Evolutionary conservation across 2,329 filamentous ascomycete species (phyloP).

Genomic region (Fusarium sororula): DNA sequence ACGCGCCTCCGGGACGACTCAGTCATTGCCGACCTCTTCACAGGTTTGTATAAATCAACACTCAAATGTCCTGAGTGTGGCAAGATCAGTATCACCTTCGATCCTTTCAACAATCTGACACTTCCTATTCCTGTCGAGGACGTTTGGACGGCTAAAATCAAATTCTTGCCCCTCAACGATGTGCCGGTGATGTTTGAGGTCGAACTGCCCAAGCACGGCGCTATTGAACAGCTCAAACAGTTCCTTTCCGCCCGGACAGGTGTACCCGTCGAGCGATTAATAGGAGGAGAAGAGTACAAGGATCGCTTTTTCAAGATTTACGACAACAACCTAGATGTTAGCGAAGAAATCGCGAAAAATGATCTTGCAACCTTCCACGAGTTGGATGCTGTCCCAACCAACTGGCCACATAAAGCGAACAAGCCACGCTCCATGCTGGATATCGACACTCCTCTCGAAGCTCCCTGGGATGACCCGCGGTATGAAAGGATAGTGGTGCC

Average conservation of each 20-base stretch:
- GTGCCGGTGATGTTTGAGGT: conserved; percentile 76
- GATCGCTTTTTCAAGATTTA: conserved; percentile 89
- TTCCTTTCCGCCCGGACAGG: conserved; percentile 74
- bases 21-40: conserved; percentile 93
- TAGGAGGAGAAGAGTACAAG: conserved; percentile 84
- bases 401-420: conserved; percentile 70
- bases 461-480: conserved; percentile 66
- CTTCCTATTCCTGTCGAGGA: conserved; percentile 89
- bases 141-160: conserved; percentile 78
- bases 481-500: conserved; percentile 76
- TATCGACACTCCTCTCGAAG: conserved; percentile 51
- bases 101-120: conserved; percentile 95
- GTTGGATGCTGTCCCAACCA: conserved; percentile 80
- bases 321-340: conserved; percentile 72
- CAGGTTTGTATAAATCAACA: conserved; percentile 98
- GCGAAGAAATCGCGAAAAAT: conserved; percentile 75
- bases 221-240: conserved; percentile 73
- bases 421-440: conserved; percentile 62
- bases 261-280: conserved; percentile 71
- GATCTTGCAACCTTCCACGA: conserved; percentile 78
- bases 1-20: conserved; percentile 94
- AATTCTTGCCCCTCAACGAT: conserved; percentile 80
- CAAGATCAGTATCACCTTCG: conserved; percentile 98
- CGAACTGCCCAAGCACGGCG: conserved; percentile 81
- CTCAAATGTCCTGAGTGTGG: conserved; percentile 89